Percentiles rank a stretch among this genome's conserved stretches.
These are phyloP conservation scores for Wickerhamiella alocasiicola DNA, from an alignment of 805 yeast species.

Conservation along the genomic window DNA sequence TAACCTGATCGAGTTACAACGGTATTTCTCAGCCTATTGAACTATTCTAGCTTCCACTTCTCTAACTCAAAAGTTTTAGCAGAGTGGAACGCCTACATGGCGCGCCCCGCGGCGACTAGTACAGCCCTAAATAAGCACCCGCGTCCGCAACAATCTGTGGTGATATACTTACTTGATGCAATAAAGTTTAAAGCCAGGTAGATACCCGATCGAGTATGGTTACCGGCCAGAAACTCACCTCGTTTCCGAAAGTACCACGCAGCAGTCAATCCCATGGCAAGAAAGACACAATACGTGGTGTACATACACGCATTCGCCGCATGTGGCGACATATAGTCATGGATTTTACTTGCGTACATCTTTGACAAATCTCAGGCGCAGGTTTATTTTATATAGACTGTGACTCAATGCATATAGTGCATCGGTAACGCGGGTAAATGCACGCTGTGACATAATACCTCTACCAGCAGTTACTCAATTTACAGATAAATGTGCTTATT, in stretches of 20 bases:
- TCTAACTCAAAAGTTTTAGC: background rate
- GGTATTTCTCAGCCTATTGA: constrained; percentile 52
- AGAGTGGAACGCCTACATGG: too few species aligned
- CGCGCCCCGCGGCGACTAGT: too few species aligned
- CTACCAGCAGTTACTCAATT: too few species aligned
- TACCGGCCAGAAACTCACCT: constrained; percentile 56
- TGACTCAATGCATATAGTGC: too few species aligned
- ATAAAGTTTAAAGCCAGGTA: constrained; percentile 81
- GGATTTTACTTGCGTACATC: too few species aligned
- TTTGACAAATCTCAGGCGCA: too few species aligned
- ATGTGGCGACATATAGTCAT: constrained; percentile 33
- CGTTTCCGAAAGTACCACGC: constrained; percentile 47
- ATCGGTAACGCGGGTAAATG: too few species aligned
- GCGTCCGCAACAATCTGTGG: constrained; percentile 14
- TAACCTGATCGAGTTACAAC: constrained; percentile 73
- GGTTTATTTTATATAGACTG: too few species aligned
- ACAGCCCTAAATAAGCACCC: constrained; percentile 24
- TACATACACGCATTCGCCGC: constrained; percentile 57
- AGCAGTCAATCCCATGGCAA: constrained; percentile 41
- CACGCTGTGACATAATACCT: too few species aligned
- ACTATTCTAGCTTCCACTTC: too few species aligned
- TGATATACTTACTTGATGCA: constrained; percentile 50
- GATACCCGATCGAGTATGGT: constrained; percentile 66
- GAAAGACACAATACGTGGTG: constrained; percentile 42
- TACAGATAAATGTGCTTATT: too few species aligned